These are phyloP conservation scores for Colletotrichum incanum DNA, from an alignment of 2,329 filamentous ascomycete species.

Conservation along the genomic window DNA sequence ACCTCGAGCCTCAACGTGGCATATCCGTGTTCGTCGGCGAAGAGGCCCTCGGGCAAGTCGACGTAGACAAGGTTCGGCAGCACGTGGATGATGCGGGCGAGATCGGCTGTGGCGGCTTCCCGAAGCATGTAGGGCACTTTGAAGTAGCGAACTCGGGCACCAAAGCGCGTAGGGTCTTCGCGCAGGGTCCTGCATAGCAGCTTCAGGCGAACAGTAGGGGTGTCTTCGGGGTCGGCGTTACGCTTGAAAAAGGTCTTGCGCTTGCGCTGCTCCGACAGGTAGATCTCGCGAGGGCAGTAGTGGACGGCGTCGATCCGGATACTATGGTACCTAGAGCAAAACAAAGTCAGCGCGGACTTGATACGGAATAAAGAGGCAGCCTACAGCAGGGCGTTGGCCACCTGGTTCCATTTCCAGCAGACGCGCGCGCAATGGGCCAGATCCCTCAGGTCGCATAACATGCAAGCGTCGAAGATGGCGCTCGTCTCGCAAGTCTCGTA, in stretches of 20 bases:
- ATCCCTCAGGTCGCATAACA: slow-evolving; percentile 94
- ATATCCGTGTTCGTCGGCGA: slow-evolving; percentile 83
- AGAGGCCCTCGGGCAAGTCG: slow-evolving; percentile 91
- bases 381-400: slow-evolving; percentile 72
- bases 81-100: slow-evolving; percentile 88
- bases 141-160: slow-evolving; percentile 80
- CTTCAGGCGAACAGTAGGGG: slow-evolving; percentile 81
- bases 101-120: slow-evolving; percentile 86
- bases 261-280: slow-evolving; percentile 84
- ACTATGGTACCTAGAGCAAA: slow-evolving; percentile 79
- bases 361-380: slow-evolving; percentile 52
- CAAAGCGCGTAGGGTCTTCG: slow-evolving; percentile 79
- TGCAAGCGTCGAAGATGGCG: slow-evolving; percentile 84
- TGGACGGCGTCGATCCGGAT: slow-evolving; percentile 95
- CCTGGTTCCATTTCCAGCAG: slow-evolving; percentile 79
- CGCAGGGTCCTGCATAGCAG: slow-evolving; percentile 87
- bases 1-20: slow-evolving; percentile 86
- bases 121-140: slow-evolving; percentile 97
- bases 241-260: slow-evolving; percentile 80
- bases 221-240: slow-evolving; percentile 86
- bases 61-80: slow-evolving; percentile 90
- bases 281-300: slow-evolving; percentile 90
- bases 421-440: slow-evolving; percentile 85
- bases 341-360: slow-evolving; percentile 31
- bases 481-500: slow-evolving; percentile 90